Percentiles rank a stretch among this genome's conserved stretches.
Evolutionary conservation across 2,329 filamentous ascomycete species (phyloP).

Genomic region (Teratosphaeriaceae sp.): DNA sequence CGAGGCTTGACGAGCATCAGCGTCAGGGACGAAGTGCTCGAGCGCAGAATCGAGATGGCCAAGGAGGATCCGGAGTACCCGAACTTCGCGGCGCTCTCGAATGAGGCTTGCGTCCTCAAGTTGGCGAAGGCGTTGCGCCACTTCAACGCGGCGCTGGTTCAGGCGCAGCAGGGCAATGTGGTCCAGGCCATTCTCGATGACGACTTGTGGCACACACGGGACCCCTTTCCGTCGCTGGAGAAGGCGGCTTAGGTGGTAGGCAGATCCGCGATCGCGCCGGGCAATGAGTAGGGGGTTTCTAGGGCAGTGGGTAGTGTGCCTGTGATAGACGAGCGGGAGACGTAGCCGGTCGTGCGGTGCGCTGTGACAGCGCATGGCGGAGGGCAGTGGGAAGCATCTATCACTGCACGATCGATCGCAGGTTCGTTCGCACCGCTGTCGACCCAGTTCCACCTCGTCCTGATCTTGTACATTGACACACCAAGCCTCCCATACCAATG

Average conservation of each 20-base stretch:
- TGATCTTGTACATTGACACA: no score
- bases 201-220: constrained; percentile 16
- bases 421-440: no score
- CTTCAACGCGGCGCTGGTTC: constrained; percentile 16
- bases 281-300: background rate
- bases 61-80: constrained; percentile 11
- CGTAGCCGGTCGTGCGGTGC: no score
- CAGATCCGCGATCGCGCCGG: background rate
- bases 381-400: no score
- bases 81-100: constrained; percentile 1
- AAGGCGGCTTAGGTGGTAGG: constrained; percentile 1
- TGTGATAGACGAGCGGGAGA: no score
- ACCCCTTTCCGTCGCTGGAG: constrained; percentile 13
- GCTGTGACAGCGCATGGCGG: no score
- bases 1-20: constrained; percentile 15
- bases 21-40: constrained; percentile 11
- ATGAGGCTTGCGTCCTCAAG: constrained; percentile 6
- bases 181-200: constrained; percentile 14
- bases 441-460: no score
- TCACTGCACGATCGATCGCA: no score
- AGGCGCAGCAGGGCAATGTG: constrained; percentile 17
- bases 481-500: no score
- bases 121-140: constrained; percentile 12
- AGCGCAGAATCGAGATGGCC: constrained; percentile 4
- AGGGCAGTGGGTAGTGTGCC: no score